A percentile compares a stretch with the other conserved stretches of the same genome.
Conservation (phyloP, 2,329 filamentous ascomycete species). For the Colletotrichum viniferum region DNA sequence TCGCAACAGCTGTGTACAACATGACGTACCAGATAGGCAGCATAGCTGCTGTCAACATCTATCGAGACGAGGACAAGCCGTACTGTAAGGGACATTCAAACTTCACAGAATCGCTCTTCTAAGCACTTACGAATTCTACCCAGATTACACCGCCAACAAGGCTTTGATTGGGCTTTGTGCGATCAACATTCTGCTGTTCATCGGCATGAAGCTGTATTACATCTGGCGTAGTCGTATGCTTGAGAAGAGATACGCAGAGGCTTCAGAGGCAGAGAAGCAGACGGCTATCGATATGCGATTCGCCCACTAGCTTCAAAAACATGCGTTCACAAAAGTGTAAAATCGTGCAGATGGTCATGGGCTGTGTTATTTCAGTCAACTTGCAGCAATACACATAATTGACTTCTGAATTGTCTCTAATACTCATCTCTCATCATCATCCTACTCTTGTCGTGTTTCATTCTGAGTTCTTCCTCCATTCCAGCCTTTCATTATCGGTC, state of each 20-base stretch:
- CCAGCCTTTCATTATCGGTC: not conserved
- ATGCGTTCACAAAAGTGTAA: too few relatives aligned
- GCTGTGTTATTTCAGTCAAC: too few relatives aligned
- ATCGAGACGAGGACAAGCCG: constrained; percentile 55
- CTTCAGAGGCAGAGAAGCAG: not conserved
- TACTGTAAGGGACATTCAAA: not conserved
- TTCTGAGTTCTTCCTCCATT: not conserved
- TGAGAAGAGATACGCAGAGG: not conserved
- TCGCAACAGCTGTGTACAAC: constrained; percentile 57
- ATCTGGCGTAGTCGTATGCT: constrained; percentile 31
- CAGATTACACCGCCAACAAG: not conserved
- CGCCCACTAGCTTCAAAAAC: not conserved
- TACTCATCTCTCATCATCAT: not conserved
- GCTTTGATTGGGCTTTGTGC: not conserved
- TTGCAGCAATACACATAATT: too few relatives aligned
- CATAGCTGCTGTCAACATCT: constrained; percentile 51
- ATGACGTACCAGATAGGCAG: constrained; percentile 48
- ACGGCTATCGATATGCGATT: not conserved
- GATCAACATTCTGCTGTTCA: constrained; percentile 18
- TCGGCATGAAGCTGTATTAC: constrained; percentile 46
- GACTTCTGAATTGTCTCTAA: not conserved
- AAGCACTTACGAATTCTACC: not conserved
- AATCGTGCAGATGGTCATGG: not conserved
- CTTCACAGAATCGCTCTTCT: fast-evolving
- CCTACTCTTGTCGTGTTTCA: not conserved